phyloP scores from a whole-genome alignment of 2,329 filamentous ascomycete genomes.

The Shiraia sp. region DNA sequence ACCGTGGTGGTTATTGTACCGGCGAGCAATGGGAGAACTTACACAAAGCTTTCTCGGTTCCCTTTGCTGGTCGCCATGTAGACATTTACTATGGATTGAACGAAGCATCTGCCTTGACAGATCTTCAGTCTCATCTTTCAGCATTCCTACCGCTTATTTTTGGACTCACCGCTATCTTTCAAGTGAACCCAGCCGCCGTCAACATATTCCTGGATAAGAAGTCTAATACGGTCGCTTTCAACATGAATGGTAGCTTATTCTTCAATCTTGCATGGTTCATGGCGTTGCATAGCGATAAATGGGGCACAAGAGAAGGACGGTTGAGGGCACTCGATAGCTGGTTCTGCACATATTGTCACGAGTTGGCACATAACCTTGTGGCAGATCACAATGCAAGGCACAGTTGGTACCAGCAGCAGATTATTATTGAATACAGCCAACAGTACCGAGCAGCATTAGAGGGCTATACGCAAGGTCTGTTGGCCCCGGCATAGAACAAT shows the following conservation, averaged over 20 bases:
- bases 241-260: conserved; percentile 82
- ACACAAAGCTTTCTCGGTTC: conserved; percentile 41
- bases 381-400: conserved; percentile 61
- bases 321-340: conserved; percentile 70
- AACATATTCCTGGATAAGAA: conserved; percentile 86
- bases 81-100: conserved; percentile 42
- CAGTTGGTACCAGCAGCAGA: conserved; percentile 45
- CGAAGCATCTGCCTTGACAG: conserved; percentile 29
- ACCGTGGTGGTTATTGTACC: conserved; percentile 44
- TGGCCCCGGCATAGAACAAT: conserved; percentile 8
- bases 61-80: conserved; percentile 37
- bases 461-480: conserved; percentile 24
- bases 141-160: conserved; percentile 42
- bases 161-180: conserved; percentile 57
- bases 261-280: conserved; percentile 90
- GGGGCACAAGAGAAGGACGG: conserved; percentile 30
- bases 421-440: conserved; percentile 43
- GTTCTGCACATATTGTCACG: conserved; percentile 95
- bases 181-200: conserved; percentile 67
- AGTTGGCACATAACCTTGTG: conserved; percentile 93
- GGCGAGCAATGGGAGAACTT: conserved; percentile 44
- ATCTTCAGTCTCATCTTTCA: conserved; percentile 29
- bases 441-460: conserved; percentile 31
- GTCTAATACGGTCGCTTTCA: conserved; percentile 90
- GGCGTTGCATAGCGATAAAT: conserved; percentile 64